Evolutionary conservation across 1,139 yeast species (phyloP), one percentile per base, ranked within the genome.

Genomic region (Martiniozyma asiatica): DNA sequence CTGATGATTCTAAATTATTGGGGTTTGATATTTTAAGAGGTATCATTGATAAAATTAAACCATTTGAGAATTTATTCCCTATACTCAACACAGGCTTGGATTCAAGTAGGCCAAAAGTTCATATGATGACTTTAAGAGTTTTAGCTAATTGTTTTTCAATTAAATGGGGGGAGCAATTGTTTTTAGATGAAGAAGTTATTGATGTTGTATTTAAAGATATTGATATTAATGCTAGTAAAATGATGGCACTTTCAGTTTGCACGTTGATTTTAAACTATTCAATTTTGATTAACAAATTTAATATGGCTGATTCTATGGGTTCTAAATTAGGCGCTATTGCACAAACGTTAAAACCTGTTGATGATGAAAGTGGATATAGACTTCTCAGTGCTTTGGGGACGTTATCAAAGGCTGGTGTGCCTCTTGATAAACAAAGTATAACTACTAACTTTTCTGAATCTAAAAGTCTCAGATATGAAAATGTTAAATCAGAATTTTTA

Each of bases 1-100:
- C 53, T 9, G 44, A 48, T 6, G 46, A 47, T 0, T 58, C 63
- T 18, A 64, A 65, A 36, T 55, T 70, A 4, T 66, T 77, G 2
- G 78, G 73, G 0, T 61, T 63, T 41, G 85, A 76, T 47, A 51
- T 74, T 11, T 45, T 74, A 28, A 60, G 85, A 28, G 45, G 67
- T 12, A 56, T 67, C 2, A 59, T 70, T 3, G 52, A 63, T 2
- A 45, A 55, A 10, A 48, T 68, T 5, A 53, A 57, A 1, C 57
- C 59, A 16, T 53, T 62, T 13, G 53, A 48, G 11, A 44, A 51
- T 20, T 43, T 67, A 20, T 51, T 56, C 23, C 58, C 55, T 2
- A 51, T 56, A 22, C 50, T 65, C 20, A 56, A 53, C 19, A 45
- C 50, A n/a, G 73, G 73, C 0, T 44, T 66, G 18, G 50, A 58